Base-by-base conservation (phyloP, 2,329 filamentous ascomycete genomes). In the Dactylellina parvicollis region DNA sequence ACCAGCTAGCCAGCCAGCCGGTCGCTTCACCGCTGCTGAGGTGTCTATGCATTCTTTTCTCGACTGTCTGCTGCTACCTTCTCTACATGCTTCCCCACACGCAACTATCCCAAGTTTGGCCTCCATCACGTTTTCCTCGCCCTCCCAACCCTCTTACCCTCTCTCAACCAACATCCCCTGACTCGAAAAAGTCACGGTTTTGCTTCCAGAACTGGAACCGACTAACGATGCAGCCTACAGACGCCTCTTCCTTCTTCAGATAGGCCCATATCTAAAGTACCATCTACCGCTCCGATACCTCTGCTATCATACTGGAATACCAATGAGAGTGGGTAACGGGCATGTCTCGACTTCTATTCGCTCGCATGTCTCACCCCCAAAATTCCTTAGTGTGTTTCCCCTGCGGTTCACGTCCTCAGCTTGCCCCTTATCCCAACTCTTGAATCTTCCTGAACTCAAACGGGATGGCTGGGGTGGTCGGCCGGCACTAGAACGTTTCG, bases 291-390 rank as follows among this genome's bases (percentile, higher is more conserved):
- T 34, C 18, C 12, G 47, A 56, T 71, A 62, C 66, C 66, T 71
- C 24, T 38, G 22, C 40, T 56, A 10, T 64, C 66, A 49, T 56
- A 56, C 49, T 40, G 52, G 36, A 38, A 62, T 59, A 52, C 67
- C 67, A 72, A 72, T 72, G 26, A 59, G 67, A 59, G 36, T 24
- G 67, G 34, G 67, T 65, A 72, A 64, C 67, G 50, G 44, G 34
- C 57, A 59, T 47, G 67, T 72, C 59, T 50, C 67, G 50, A 46
- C 44, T 54, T 50, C 67, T 50, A 72, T 72, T 72, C 67, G 67
- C 34, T 65, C 67, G 44, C 47, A 44, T 72, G 67, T 72, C 67
- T 64, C 67, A 72, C 67, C 56, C 44, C 26, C 24, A 30, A 61
- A 54, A 32, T 16, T 52, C 47, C 47, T 61, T 70, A 70, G 65